Base-by-base conservation (phyloP, 345 rosid genomes). In the Ceriops decandra region DNA sequence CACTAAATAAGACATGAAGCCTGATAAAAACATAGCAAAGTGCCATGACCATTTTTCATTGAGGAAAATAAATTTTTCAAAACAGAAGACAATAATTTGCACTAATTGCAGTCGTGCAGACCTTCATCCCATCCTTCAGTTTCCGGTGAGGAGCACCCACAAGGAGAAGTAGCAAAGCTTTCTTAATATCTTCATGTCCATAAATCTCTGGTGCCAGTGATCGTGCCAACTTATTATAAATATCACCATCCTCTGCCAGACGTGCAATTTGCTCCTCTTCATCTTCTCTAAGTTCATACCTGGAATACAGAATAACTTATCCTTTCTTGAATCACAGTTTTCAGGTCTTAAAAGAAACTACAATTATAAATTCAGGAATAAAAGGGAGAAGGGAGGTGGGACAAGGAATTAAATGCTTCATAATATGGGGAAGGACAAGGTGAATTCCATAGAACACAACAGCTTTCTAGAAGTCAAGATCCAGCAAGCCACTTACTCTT, bases 71-170 rank as follows among this genome's bases (percentile, higher is more conserved):
- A 24, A 27, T 22, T 24, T 56, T 21, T n/a, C 31, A 9, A 42
- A 5, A 8, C 30, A 56, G 16, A 27, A 56, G 28, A 22, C 0
- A 16, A 21, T 3, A 24, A 21, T 8, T 27, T 0, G 0, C 28
- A 57, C 31, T 5, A 24, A 27, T 17, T 52, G 32, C 6, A 57
- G n/a, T 16, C 53, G 22, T 51, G 49, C 10, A 57, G 38, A 95
- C 99, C 98, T 95, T 95, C 99, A 95, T 95, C 76, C 97, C 97
- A 78, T 92, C 99, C 68, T 91, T 91, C 61, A 95, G 76, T 64
- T 90, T 93, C 72, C 97, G 82, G 80, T 90, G 98, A 60, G 99
- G 99, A 76, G 98, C 97, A 68, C 98, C 97, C 70, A 95, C 97
- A 61, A 91, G 98, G 35, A 91, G 92, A 74, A 95, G 93, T 74